Conservation (phyloP, 2,329 filamentous ascomycete species). For the Chrysosporium keratinophilum region DNA sequence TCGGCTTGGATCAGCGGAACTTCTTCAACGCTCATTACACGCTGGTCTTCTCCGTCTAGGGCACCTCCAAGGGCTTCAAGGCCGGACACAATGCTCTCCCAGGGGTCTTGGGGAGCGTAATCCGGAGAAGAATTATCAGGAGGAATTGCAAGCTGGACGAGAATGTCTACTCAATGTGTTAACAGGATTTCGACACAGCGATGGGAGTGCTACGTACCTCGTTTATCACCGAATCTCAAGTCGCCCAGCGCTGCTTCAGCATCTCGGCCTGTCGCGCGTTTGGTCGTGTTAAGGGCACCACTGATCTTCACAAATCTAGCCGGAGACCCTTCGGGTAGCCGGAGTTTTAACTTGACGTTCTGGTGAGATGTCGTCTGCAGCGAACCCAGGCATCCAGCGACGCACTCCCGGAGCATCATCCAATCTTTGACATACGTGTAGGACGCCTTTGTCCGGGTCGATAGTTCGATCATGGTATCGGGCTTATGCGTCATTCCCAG, state of each 20-base stretch:
- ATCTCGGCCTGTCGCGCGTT: slow-evolving; percentile 86
- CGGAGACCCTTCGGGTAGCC: slow-evolving; percentile 87
- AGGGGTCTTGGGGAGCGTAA: slow-evolving; percentile 79
- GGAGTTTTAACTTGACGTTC: slow-evolving; percentile 91
- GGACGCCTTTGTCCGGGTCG: slow-evolving; percentile 86
- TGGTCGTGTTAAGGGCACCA: slow-evolving; percentile 89
- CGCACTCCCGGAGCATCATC: slow-evolving; percentile 98
- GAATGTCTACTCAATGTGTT: slow-evolving; percentile 52
- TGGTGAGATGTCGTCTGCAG: slow-evolving; percentile 95
- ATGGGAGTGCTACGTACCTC: slow-evolving; percentile 32
- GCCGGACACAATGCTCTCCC: slow-evolving; percentile 94
- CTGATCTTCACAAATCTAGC: slow-evolving; percentile 99
- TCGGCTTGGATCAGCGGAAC: slow-evolving; percentile 92
- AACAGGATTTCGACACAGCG: neutral
- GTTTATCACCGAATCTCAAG: slow-evolving; percentile 88
- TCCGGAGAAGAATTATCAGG: slow-evolving; percentile 77
- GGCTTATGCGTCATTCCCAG: slow-evolving; percentile 95
- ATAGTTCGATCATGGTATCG: slow-evolving; percentile 96
- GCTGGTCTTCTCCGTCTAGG: slow-evolving; percentile 73
- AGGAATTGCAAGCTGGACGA: slow-evolving; percentile 86
- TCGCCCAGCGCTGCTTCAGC: slow-evolving; percentile 89
- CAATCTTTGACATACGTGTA: slow-evolving; percentile 99
- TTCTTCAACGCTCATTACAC: slow-evolving; percentile 79
- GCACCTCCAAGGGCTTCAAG: slow-evolving; percentile 85
- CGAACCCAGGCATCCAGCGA: slow-evolving; percentile 83